phyloP scores from a whole-genome alignment of 306 rosid genomes.

The Hippophae rhamnoides region DNA sequence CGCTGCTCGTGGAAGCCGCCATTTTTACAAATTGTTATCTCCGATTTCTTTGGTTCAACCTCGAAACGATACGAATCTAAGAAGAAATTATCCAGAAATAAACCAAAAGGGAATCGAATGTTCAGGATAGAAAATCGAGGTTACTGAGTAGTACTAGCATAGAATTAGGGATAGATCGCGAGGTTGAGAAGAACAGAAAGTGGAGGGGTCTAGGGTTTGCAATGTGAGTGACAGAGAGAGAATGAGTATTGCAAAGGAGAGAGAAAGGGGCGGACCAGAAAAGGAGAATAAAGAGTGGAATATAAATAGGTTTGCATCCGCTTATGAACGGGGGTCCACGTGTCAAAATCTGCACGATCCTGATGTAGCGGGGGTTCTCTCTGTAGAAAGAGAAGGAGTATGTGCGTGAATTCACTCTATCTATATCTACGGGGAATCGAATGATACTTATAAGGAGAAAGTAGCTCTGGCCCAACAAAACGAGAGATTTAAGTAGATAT shows the following conservation, averaged over 20 bases:
- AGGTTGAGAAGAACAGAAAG: conserved; percentile 8
- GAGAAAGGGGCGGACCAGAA: conserved; percentile 54
- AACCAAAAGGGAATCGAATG: background rate
- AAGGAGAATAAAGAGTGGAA: conserved; percentile 63
- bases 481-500: no score
- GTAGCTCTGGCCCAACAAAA: no score
- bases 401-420: no score
- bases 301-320: conserved; percentile 99
- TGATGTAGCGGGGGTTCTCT: background rate
- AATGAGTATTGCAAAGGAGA: background rate
- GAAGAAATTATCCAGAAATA: background rate
- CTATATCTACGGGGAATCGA: no score
- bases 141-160: background rate
- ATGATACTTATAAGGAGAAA: no score
- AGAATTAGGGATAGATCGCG: conserved; percentile 20
- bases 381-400: no score
- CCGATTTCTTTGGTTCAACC: conserved; percentile 9
- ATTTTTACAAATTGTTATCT: conserved; percentile 15
- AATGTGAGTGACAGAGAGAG: conserved; percentile 5
- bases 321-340: conserved; percentile 44
- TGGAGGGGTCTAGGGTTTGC: conserved; percentile 18
- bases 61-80: conserved; percentile 3
- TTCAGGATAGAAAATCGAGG: conserved; percentile 5
- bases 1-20: conserved; percentile 76
- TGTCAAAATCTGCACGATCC: conserved; percentile 42